Base-by-base conservation (phyloP, 106 monocot genomes). In the Hemerocallis citrina region DNA sequence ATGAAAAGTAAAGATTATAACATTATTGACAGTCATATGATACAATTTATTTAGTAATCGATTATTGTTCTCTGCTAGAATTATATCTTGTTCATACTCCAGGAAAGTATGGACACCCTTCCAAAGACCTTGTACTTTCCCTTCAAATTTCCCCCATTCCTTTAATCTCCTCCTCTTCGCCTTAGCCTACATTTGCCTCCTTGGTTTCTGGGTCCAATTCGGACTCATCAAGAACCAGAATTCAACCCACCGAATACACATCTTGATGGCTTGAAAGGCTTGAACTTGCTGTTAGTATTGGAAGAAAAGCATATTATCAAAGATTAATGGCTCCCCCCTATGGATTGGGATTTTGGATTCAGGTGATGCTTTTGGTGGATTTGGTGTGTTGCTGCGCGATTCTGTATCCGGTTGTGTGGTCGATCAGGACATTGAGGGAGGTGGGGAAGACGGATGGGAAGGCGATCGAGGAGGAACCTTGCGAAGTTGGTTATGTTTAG, bases 331-430 rank as follows among this genome's bases (percentile, higher is more conserved):
- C 25, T 77, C 77, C 6, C 77, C 85, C 42, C n/a, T 81, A 86
- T 47, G 85, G 85, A 13, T 86, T 81, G 85, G 85, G 81, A 34
- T 41, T 12, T n/a, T 86, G 85, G 85, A 62, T 68, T 7, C 85
- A 87, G 54, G 52, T 87, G 2, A 76, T 82, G 38, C 72, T 87
- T 16, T 48, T 87, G 13, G 67, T 87, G 20, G 87, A 82, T 31
- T 34, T 87, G 34, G 27, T 69, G 25, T 87, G 87, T 59, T 87
- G 87, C 54, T 87, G 75, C 19, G 70, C 70, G 16, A 64, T 87
- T 6, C 40, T 87, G 52, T 79, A 79, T 67, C 87, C 87, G 1
- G 76, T 87, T 10, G 68, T 81, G 3, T 87, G 82, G 82, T 87
- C 87, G 6, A 87, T 87, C 15, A 19, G 75, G 57, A 35, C 72